phyloP scores from a whole-genome alignment of 2,329 filamentous ascomycete species.

The Colletotrichum truncatum region DNA sequence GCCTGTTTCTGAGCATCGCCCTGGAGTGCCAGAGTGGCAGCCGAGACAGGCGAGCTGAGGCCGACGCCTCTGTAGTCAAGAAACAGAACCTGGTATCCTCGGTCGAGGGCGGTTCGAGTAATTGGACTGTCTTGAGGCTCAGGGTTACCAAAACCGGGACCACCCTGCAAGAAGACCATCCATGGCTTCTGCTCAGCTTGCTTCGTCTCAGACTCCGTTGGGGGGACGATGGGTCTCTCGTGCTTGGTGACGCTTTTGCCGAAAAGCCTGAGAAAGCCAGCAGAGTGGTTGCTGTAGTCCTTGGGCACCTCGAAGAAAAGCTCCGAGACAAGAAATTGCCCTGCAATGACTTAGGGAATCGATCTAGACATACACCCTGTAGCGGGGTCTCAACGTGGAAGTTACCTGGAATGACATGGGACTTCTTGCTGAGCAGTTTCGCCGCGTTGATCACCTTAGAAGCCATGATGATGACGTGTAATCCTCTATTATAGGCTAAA shows the following conservation, averaged over 20 bases:
- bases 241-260: slow-evolving; percentile 76
- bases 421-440: slow-evolving; percentile 50
- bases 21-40: slow-evolving; percentile 72
- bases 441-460: slow-evolving; percentile 43
- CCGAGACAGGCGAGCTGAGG: slow-evolving; percentile 81
- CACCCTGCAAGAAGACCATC: slow-evolving; percentile 83
- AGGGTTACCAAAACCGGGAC: slow-evolving; percentile 81
- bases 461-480: slow-evolving; percentile 1
- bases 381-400: neutral
- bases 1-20: slow-evolving; percentile 75
- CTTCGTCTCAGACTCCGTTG: slow-evolving; percentile 44
- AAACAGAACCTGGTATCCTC: slow-evolving; percentile 85
- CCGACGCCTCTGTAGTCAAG: slow-evolving; percentile 95
- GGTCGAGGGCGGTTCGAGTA: slow-evolving; percentile 76
- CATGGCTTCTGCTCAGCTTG: slow-evolving; percentile 58
- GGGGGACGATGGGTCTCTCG: slow-evolving; percentile 66
- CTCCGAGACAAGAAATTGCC: slow-evolving; percentile 80
- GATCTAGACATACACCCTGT: neutral
- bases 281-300: slow-evolving; percentile 73
- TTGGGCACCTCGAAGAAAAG: slow-evolving; percentile 88
- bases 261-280: slow-evolving; percentile 77
- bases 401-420: slow-evolving; percentile 48
- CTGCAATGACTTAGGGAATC: slow-evolving; percentile 50
- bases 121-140: slow-evolving; percentile 78
- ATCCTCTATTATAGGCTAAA: neutral